These are phyloP conservation scores for Skeletonema marinoi DNA, from an alignment of 108 stramenopile species.

Conservation along the genomic window DNA sequence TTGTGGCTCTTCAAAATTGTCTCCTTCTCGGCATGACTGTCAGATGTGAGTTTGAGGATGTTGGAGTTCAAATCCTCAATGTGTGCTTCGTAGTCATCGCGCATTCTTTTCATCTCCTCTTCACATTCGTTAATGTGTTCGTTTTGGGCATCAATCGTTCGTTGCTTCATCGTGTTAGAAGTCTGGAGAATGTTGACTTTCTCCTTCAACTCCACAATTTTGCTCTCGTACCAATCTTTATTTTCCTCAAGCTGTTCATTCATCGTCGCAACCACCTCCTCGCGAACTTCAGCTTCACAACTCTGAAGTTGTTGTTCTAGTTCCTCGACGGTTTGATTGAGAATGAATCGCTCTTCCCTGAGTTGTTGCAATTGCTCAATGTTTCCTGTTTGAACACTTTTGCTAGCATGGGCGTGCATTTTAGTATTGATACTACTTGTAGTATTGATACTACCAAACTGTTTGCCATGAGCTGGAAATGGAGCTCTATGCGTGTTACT, in stretches of 20 bases:
- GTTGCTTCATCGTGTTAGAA: slow-evolving; percentile 48
- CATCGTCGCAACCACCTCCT: slow-evolving; percentile 82
- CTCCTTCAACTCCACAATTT: slow-evolving; percentile 55
- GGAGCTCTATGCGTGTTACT: slow-evolving; percentile 10
- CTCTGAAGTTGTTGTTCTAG: slow-evolving; percentile 55
- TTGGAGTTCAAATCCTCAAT: slow-evolving; percentile 31
- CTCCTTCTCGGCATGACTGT: slow-evolving; percentile 23
- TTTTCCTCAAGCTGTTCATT: slow-evolving; percentile 61
- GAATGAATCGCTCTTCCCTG: slow-evolving; percentile 38
- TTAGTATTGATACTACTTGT: neutral
- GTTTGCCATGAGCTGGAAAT: neutral
- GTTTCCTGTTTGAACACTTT: slow-evolving; percentile 8
- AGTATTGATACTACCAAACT: neutral
- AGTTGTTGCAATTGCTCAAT: slow-evolving; percentile 42
- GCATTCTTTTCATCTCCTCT: slow-evolving; percentile 84
- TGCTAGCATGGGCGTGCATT: neutral
- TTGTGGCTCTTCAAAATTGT: slow-evolving; percentile 17
- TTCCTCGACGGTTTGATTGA: slow-evolving; percentile 36
- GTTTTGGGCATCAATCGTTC: slow-evolving; percentile 62
- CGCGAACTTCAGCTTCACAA: slow-evolving; percentile 66
- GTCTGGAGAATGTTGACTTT: slow-evolving; percentile 40
- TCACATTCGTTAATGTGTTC: slow-evolving; percentile 85
- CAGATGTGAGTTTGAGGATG: slow-evolving; percentile 33
- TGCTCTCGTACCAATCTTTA: slow-evolving; percentile 61
- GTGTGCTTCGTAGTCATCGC: slow-evolving; percentile 55